Percentiles rank a stretch among this genome's conserved stretches.
Evolutionary conservation across 2,329 filamentous ascomycete genomes (phyloP).

Genomic region (Ophiosphaerella narmari): DNA sequence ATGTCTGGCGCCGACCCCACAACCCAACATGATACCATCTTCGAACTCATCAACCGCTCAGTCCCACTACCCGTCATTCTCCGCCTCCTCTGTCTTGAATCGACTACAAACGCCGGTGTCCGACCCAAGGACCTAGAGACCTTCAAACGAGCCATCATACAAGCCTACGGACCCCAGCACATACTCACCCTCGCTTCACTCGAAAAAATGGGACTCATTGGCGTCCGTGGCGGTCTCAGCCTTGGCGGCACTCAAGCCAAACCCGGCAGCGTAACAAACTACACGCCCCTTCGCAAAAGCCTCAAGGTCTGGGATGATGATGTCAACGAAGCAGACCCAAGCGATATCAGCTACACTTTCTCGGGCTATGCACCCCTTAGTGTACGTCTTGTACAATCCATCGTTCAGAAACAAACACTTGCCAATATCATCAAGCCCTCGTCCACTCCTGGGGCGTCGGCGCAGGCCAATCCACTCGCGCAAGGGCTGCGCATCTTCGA

Average conservation of each 20-base stretch:
- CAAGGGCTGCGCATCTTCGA: constrained; percentile 95
- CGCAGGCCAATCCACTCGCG: constrained; percentile 61
- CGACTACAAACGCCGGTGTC: constrained; percentile 85
- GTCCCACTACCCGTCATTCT: constrained; percentile 81
- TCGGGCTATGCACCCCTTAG: constrained; percentile 95
- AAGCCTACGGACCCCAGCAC: constrained; percentile 95
- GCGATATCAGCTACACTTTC: constrained; percentile 97
- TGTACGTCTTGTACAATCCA: constrained; percentile 86
- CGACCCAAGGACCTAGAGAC: constrained; percentile 86
- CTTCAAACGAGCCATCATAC: constrained; percentile 84
- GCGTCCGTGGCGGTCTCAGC: constrained; percentile 61
- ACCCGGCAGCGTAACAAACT: constrained; percentile 70
- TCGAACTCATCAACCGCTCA: constrained; percentile 90
- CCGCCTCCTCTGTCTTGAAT: constrained; percentile 87
- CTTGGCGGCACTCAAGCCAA: constrained; percentile 33
- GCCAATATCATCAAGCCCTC: constrained; percentile 60
- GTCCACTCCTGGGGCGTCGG: constrained; percentile 40
- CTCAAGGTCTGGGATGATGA: constrained; percentile 92
- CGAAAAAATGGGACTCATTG: constrained; percentile 86
- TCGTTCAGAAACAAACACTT: constrained; percentile 88
- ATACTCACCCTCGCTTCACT: constrained; percentile 85
- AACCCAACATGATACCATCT: constrained; percentile 86
- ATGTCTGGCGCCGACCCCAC: constrained; percentile 87
- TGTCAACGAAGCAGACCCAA: constrained; percentile 91
- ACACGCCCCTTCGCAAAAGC: constrained; percentile 82